Evolutionary conservation across 768 basidiomycete species (phyloP).

Genomic region (Pholiota molesta): DNA sequence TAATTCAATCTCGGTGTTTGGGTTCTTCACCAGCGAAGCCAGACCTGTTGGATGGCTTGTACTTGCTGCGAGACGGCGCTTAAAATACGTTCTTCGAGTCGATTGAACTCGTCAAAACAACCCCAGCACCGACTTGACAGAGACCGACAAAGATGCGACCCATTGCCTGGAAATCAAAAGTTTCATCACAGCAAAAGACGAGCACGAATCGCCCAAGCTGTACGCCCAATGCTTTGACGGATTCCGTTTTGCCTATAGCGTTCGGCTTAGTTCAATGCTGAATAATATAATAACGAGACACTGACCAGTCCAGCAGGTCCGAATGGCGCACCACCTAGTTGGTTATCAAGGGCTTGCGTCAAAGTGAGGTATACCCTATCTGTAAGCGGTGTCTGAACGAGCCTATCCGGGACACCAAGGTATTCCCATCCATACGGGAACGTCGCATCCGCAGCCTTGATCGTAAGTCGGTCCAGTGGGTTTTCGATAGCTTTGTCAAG

Average conservation of each 20-base stretch:
- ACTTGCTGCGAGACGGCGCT: constrained; percentile 99
- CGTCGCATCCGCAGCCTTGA: constrained; percentile 86
- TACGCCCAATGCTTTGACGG: constrained; percentile 97
- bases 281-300: constrained; percentile 5
- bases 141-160: constrained; percentile 98
- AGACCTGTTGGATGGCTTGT: constrained; percentile 96
- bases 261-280: constrained; percentile 5
- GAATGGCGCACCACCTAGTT: constrained; percentile 96
- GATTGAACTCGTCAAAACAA: constrained; percentile 97
- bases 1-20: constrained; percentile 90
- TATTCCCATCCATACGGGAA: constrained; percentile 99
- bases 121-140: constrained; percentile 99
- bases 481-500: constrained; percentile 72
- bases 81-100: constrained; percentile 95
- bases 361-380: constrained; percentile 96
- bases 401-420: constrained; percentile 92
- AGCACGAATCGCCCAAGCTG: constrained; percentile 98
- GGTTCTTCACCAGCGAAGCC: constrained; percentile 78
- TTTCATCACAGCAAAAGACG: constrained; percentile 99
- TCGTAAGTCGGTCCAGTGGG: constrained; percentile 77
- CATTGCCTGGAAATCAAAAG: constrained; percentile 99
- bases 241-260: constrained; percentile 90
- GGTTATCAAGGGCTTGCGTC: constrained; percentile 93
- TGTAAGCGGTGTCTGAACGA: constrained; percentile 97
- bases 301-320: constrained; percentile 96